Base-by-base conservation (phyloP, 805 yeast genomes). In the Metschnikowia santaceciliae region DNA sequence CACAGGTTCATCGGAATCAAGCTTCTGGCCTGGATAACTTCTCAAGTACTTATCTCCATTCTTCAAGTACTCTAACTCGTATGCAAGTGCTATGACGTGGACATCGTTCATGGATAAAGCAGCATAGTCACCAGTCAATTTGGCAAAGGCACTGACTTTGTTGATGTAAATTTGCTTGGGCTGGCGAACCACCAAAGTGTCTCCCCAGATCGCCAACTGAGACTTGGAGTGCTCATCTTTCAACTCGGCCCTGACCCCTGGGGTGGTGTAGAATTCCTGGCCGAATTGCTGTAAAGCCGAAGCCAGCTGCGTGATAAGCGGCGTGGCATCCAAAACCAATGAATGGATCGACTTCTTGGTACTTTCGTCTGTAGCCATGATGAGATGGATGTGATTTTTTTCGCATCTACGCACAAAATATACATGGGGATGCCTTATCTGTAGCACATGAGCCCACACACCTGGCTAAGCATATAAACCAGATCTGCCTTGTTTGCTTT, bases 21-120 rank as follows among this genome's bases (percentile, higher is more conserved):
- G 66, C 52, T 68, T 66, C 62, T 85, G 86, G 33, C 95, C 95
- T 0, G 96, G 96, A 52, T 60, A 77, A 46, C 75, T 78, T 67
- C 96, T 80, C 53, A 90, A 70, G 61, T 88, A 76, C 79, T 83
- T 78, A 45, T 82, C 85, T 15, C 92, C 92, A 43, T 78, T 72
- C 58, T 83, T 83, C 64, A 89, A 92, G 49, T 76, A 74, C 56
- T 91, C 96, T 46, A 94, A 68, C 65, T 94, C 97, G 64, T 90
- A 91, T 1, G 96, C 82, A 58, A 94, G 76, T 0, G 99, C 98
- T 53, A 95, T 77, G 50, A 94, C 86, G 63, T 91, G 97, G 35
- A 94, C 73, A 85, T 94, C 99, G 56, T 95, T 91, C 36, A 84
- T 80, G 57, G 96, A 88, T 50, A 94, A 76, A 3, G 92, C 99